Evolutionary conservation across 2,329 filamentous ascomycete species (phyloP).

Genomic region (Colletotrichum noveboracense): DNA sequence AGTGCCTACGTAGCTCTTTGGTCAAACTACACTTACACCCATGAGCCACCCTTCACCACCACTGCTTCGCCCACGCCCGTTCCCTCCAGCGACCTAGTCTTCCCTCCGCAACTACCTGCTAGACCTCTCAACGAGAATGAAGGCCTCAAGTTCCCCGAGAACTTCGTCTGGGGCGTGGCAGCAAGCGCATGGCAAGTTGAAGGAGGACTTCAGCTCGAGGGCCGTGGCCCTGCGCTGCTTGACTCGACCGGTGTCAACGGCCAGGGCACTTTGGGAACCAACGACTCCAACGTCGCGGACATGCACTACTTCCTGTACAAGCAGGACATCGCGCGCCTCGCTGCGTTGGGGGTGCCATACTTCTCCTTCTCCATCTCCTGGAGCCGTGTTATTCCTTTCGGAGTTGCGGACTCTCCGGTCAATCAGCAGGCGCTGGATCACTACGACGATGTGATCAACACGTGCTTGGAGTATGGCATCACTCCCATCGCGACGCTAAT

Average conservation of each 20-base stretch:
- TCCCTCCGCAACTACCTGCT: slow-evolving; percentile 40
- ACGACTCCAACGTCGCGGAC: slow-evolving; percentile 42
- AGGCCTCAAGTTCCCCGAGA: slow-evolving; percentile 56
- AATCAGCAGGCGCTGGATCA: slow-evolving; percentile 56
- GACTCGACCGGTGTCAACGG: slow-evolving; percentile 40
- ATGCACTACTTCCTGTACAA: slow-evolving; percentile 62
- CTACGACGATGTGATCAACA: slow-evolving; percentile 60
- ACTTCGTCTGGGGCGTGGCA: slow-evolving; percentile 54
- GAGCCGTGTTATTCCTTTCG: slow-evolving; percentile 58
- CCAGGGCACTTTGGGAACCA: slow-evolving; percentile 16
- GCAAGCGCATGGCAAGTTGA: slow-evolving; percentile 52
- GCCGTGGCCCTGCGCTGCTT: slow-evolving; percentile 46
- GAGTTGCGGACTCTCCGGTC: slow-evolving; percentile 52
- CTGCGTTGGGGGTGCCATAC: slow-evolving; percentile 54
- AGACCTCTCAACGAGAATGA: slow-evolving; percentile 55
- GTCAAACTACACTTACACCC: slow-evolving; percentile 37
- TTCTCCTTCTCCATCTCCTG: slow-evolving; percentile 59
- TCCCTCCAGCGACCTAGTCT: slow-evolving; percentile 52
- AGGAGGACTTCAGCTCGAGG: slow-evolving; percentile 48
- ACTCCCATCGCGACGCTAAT: slow-evolving; percentile 52
- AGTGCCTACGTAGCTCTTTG: slow-evolving; percentile 37
- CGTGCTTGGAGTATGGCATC: slow-evolving; percentile 53
- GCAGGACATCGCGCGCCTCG: slow-evolving; percentile 59
- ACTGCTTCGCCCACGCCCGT: slow-evolving; percentile 61
- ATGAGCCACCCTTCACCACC: slow-evolving; percentile 49